Percentiles rank a stretch among this genome's conserved stretches.
phyloP scores from a whole-genome alignment of 2,329 filamentous ascomycete genomes.

The Laburnicola sp. region DNA sequence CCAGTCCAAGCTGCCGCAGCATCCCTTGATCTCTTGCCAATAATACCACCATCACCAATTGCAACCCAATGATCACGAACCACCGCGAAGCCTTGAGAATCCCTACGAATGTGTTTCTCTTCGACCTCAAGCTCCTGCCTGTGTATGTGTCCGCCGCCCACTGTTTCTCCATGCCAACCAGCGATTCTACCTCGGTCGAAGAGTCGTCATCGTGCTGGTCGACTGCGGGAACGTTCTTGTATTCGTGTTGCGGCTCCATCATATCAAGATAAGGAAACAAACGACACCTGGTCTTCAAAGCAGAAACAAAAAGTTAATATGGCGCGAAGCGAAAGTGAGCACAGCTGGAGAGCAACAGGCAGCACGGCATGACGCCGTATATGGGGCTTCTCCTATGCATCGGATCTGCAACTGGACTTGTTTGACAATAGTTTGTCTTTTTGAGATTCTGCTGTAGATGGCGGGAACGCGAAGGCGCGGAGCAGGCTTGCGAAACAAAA shows the following conservation, averaged over 20 bases:
- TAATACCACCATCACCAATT: constrained; percentile 35
- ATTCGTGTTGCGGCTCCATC: constrained; percentile 38
- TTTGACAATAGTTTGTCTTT: constrained; percentile 21
- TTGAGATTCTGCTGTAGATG: constrained; percentile 16
- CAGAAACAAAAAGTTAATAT: constrained; percentile 3
- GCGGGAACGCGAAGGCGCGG: constrained; percentile 18
- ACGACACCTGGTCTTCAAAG: constrained; percentile 26
- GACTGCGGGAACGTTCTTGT: constrained; percentile 29
- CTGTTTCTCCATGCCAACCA: constrained; percentile 34
- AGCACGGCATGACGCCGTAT: constrained; percentile 7
- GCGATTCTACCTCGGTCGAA: constrained; percentile 39
- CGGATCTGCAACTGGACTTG: constrained; percentile 23
- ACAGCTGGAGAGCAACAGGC: constrained; percentile 31
- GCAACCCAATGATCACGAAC: constrained; percentile 36
- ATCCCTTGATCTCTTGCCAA: constrained; percentile 37
- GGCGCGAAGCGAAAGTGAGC: constrained; percentile 26
- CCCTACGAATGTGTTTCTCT: constrained; percentile 20
- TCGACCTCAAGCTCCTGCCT: constrained; percentile 19
- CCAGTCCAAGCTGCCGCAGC: constrained; percentile 23
- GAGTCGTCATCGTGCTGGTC: constrained; percentile 37
- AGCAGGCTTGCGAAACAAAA: constrained; percentile 7
- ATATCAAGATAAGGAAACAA: constrained; percentile 13
- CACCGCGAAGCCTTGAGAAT: constrained; percentile 32
- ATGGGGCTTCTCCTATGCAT: constrained; percentile 9
- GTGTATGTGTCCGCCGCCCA: constrained; percentile 27